Evolutionary conservation across 2,329 filamentous ascomycete species (phyloP).

Genomic region (Cytospora piceicola): DNA sequence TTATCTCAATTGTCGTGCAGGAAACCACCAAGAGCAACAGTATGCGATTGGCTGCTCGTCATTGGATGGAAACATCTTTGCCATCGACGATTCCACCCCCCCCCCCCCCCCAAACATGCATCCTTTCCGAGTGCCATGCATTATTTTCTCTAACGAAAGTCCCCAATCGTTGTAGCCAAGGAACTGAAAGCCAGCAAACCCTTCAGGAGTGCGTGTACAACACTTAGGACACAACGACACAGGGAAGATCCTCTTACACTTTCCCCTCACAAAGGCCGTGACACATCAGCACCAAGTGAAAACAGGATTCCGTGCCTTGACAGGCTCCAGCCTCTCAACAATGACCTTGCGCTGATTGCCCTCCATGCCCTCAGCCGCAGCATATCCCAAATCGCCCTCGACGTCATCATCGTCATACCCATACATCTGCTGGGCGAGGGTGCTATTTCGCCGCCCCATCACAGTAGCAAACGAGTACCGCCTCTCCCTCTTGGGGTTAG

Average conservation of each 20-base stretch:
- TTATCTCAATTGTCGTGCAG: neutral
- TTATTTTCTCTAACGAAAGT: neutral
- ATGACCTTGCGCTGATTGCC: constrained; percentile 91
- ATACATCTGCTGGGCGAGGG: constrained; percentile 58
- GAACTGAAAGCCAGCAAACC: neutral
- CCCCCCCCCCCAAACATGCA: no score
- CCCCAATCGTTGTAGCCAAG: neutral
- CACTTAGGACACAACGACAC: neutral
- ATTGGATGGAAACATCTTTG: neutral
- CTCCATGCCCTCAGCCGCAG: constrained; percentile 92
- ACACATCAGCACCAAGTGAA: constrained; percentile 87
- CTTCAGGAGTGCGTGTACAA: neutral
- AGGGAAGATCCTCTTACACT: neutral
- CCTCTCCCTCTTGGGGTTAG: constrained; percentile 54
- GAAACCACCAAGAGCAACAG: neutral
- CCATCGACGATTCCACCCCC: neutral
- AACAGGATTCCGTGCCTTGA: constrained; percentile 92
- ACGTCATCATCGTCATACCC: constrained; percentile 71
- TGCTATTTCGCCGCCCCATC: constrained; percentile 51
- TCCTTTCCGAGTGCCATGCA: neutral
- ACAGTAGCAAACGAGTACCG: constrained; percentile 59
- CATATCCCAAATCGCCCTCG: constrained; percentile 92
- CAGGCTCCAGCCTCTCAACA: constrained; percentile 92
- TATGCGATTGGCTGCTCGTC: neutral
- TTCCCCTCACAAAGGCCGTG: neutral